Base-by-base conservation (phyloP, 1,284 basidiomycete genomes). In the Rugosomyces carneus region DNA sequence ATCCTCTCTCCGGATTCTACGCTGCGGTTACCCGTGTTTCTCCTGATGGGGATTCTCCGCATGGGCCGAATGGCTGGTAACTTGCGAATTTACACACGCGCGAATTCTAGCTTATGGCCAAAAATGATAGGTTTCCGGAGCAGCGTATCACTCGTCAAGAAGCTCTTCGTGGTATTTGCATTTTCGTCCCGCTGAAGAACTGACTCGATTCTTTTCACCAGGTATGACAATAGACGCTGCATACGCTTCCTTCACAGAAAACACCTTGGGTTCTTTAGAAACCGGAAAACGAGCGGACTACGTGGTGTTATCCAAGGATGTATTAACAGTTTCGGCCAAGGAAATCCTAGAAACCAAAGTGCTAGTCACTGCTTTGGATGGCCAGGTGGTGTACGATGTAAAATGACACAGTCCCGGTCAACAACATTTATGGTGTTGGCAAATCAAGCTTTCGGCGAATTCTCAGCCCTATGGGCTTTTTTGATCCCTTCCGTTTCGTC, bases 211-310 rank as follows among this genome's bases (percentile, higher is more conserved):
- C 21, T 10, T 48, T 7, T 26, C 35, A n/a, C 32, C 32, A 76
- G 72, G 73, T 37, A 71, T 72, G 64, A 73, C 67, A n/a, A 76
- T 88, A 32, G 84, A 89, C 54, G 77, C 89, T 1, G 90, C 93
- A 0, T 93, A 85, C 60, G 91, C 92, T 8, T 87, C 89, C 0
- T 93, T 94, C 65, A 81, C 81, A 1, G 89, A 92, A 54, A 63
- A 77, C 36, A 66, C 61, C 7, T 72, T 90, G 0, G 90, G 85
- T 20, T 89, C 83, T 1, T 72, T 95, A 34, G 74, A 76, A 24
- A 62, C 72, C 2, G 89, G 90, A n/a, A 92, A 90, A 59, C 71
- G 76, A 29, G 92, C 90, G 15, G 93, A 96, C 62, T 89, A 85
- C 52, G 81, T 89, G 16, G 71, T 94, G 10, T 72, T 93, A 45